Conservation (phyloP, 2,329 filamentous ascomycete species). For the Ascochyta pisi region DNA sequence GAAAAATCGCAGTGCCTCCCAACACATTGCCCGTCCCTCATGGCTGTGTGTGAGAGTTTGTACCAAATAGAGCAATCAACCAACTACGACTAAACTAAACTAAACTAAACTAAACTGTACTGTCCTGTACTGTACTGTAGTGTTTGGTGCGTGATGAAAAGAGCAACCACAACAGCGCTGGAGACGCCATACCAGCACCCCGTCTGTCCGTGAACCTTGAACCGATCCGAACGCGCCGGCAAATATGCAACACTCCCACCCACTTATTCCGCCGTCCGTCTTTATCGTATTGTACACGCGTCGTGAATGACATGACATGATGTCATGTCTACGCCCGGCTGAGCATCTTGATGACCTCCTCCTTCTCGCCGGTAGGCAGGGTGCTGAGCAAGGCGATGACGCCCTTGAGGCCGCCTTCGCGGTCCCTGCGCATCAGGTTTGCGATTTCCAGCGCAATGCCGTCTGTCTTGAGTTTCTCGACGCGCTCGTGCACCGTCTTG, state of each 20-base stretch:
- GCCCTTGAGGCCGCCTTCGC: conserved; percentile 78
- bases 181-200: neutral
- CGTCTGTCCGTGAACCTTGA: neutral
- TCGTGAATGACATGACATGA: neutral
- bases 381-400: conserved; percentile 85
- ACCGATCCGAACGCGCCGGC: neutral
- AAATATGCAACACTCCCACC: neutral
- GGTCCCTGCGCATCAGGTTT: conserved; percentile 69
- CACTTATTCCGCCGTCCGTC: neutral
- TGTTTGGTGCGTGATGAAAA: too few relatives aligned
- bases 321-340: conserved; percentile 46
- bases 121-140: too few relatives aligned
- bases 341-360: conserved; percentile 73
- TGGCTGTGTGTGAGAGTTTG: too few relatives aligned
- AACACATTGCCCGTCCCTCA: conserved; percentile 1
- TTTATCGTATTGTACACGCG: conserved; percentile 9
- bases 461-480: conserved; percentile 83
- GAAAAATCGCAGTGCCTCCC: conserved; percentile 6
- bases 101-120: too few relatives aligned
- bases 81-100: too few relatives aligned
- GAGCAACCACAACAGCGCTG: neutral
- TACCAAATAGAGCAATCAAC: too few relatives aligned
- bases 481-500: conserved; percentile 80
- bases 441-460: conserved; percentile 74
- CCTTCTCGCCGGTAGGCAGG: conserved; percentile 86